Evolutionary conservation across 2,329 filamentous ascomycete species (phyloP), one percentile per base, ranked within the genome.

Genomic region (Chaetomium strumarium): DNA sequence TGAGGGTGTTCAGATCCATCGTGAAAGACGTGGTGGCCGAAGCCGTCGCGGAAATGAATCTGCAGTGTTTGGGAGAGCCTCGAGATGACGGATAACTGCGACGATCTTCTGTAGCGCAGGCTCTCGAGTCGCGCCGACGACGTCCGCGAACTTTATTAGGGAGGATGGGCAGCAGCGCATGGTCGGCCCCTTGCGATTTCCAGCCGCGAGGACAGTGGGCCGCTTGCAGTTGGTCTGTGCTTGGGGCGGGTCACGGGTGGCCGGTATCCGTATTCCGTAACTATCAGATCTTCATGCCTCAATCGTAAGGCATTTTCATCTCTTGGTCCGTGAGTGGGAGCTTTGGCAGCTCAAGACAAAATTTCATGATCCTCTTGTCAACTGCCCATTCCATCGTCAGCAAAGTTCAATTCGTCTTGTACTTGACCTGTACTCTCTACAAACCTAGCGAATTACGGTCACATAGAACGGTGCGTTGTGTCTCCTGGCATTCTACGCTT

Each of bases 1-100:
- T 92, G 51, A 96, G 72, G 66, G 79, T 88, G 72, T 85, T 86
- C 69, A 95, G 79, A 78, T 96, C 89, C 90, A 95, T 95, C 63
- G 68, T 74, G 70, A 12, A 13, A 14, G 8, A 12, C 19, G 13
- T 12, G 14, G 44, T 19, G 40, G 39, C 40, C 41, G 36, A 46
- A 24, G 38, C 31, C 40, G 20, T 24, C n/a, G 20, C 8, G 4
- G 10, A 19, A 14, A 20, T 5, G 4, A 16, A 36, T 24, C 24
- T 24, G 24, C 24, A 24, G 24, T 24, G 24, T 24, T 24, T 7
- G 24, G 33, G 33, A 34, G 33, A 10, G 33, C 33, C 12, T 14
- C 3, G 9, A 12, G 10, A 34, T 11, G 9, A 4, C 33, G 12
- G 33, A 34, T 34, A 14, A 4, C 33, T 34, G 3, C 33, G 3